These are phyloP conservation scores for Suhomyces prunicola DNA, from an alignment of 805 yeast genomes.

Conservation along the genomic window DNA sequence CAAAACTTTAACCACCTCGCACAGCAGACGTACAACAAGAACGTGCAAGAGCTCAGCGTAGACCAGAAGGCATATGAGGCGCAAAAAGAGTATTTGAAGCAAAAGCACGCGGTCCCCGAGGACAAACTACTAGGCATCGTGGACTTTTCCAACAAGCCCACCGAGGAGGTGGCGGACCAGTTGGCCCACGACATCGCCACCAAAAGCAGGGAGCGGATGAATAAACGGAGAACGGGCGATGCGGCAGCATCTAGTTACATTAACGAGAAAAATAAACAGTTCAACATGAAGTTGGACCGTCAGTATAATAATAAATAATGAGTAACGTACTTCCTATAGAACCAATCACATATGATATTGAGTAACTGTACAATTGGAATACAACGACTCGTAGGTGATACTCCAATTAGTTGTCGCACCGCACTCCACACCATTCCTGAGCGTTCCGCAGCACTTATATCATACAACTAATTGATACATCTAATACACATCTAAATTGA, in stretches of 20 bases:
- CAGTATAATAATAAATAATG: slow-evolving; percentile 37
- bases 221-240: slow-evolving; percentile 35
- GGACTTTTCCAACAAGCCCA: slow-evolving; percentile 35
- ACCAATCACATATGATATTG: too few relatives aligned
- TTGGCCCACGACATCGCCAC: slow-evolving; percentile 33
- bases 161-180: slow-evolving; percentile 15
- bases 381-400: too few relatives aligned
- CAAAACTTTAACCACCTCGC: slow-evolving; percentile 57
- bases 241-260: slow-evolving; percentile 45
- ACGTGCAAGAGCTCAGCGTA: slow-evolving; percentile 33
- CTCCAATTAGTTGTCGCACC: too few relatives aligned
- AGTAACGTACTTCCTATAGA: too few relatives aligned
- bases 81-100: slow-evolving; percentile 25
- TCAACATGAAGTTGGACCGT: slow-evolving; percentile 64
- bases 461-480: too few relatives aligned
- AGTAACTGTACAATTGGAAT: too few relatives aligned
- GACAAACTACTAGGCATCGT: not conserved
- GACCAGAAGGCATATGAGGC: slow-evolving; percentile 42
- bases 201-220: slow-evolving; percentile 33
- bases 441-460: too few relatives aligned
- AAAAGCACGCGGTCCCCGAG: not conserved
- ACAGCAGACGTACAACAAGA: slow-evolving; percentile 56
- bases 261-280: slow-evolving; percentile 71
- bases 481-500: too few relatives aligned
- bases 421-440: too few relatives aligned